Conservation (phyloP, 2,329 filamentous ascomycete species). For the Colletotrichum sidae region DNA sequence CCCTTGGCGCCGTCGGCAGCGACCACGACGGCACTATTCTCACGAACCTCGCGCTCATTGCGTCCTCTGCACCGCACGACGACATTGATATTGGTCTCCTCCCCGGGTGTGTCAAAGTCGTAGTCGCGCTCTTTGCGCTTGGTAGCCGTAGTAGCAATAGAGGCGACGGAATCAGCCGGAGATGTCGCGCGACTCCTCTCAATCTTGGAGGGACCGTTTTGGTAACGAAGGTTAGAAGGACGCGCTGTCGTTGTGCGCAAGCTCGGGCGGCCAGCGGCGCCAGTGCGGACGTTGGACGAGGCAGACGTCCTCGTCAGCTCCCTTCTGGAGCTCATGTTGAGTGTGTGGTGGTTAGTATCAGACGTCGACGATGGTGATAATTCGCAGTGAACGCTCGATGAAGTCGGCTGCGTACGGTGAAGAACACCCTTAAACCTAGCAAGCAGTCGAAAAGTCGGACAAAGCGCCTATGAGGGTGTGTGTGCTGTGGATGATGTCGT, state of each 20-base stretch:
- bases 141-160: slow-evolving; percentile 67
- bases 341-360: not conserved
- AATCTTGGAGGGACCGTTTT: slow-evolving; percentile 38
- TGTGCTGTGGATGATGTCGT: slow-evolving; percentile 11
- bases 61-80: slow-evolving; percentile 94
- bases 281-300: slow-evolving; percentile 31
- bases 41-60: slow-evolving; percentile 90
- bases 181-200: slow-evolving; percentile 67
- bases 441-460: not conserved
- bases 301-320: slow-evolving; percentile 37
- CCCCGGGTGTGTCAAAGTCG: slow-evolving; percentile 72
- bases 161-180: slow-evolving; percentile 76
- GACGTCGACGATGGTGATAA: not conserved
- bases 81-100: slow-evolving; percentile 97
- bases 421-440: not conserved
- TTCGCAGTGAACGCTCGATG: too few relatives aligned
- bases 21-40: slow-evolving; percentile 95
- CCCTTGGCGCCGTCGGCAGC: slow-evolving; percentile 90
- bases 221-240: slow-evolving; percentile 37
- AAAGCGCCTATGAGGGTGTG: not conserved
- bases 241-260: slow-evolving; percentile 33
- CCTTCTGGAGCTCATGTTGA: slow-evolving; percentile 37
- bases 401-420: too few relatives aligned
- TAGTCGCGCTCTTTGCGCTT: slow-evolving; percentile 93
- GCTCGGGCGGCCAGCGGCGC: slow-evolving; percentile 28